These are phyloP conservation scores for Sphaerobolus stellatus DNA, from an alignment of 1,284 basidiomycete species.

Conservation along the genomic window DNA sequence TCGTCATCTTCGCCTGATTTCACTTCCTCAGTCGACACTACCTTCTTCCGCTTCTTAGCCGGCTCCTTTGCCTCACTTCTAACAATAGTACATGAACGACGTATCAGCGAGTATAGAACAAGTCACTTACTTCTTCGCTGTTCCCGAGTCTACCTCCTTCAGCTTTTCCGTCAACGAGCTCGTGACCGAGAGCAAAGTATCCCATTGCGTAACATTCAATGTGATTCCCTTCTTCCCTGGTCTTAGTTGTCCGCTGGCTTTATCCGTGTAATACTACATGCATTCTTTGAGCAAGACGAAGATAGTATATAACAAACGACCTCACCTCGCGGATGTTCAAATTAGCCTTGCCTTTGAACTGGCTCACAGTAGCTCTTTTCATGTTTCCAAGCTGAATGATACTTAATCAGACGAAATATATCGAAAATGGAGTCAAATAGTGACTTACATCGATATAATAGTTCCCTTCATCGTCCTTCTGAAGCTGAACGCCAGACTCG, in stretches of 20 bases:
- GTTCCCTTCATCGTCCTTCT: slow-evolving; percentile 11
- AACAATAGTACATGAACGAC: too few relatives aligned
- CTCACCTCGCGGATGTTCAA: slow-evolving; percentile 9
- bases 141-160: slow-evolving; percentile 1
- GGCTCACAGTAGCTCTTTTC: slow-evolving; percentile 8
- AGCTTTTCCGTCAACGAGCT: slow-evolving; percentile 1
- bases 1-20: too few relatives aligned
- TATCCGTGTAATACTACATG: slow-evolving; percentile 11
- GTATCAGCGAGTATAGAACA: too few relatives aligned
- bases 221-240: slow-evolving; percentile 13
- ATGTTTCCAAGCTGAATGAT: slow-evolving; percentile 3
- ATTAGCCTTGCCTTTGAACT: slow-evolving; percentile 7
- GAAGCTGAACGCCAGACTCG: neutral
- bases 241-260: slow-evolving; percentile 4
- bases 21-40: too few relatives aligned
- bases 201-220: slow-evolving; percentile 11
- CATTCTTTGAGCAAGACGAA: neutral
- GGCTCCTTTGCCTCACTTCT: too few relatives aligned
- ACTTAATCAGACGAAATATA: neutral
- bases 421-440: neutral
- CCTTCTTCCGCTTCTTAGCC: too few relatives aligned
- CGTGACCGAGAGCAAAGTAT: neutral
- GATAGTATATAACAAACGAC: neutral
- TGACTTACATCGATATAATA: slow-evolving; percentile 7
- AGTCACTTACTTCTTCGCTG: too few relatives aligned